Evolutionary conservation across 129 eudicot genomes (phyloP), one percentile per base, ranked within the genome.

Genomic region (Mikania micrantha): DNA sequence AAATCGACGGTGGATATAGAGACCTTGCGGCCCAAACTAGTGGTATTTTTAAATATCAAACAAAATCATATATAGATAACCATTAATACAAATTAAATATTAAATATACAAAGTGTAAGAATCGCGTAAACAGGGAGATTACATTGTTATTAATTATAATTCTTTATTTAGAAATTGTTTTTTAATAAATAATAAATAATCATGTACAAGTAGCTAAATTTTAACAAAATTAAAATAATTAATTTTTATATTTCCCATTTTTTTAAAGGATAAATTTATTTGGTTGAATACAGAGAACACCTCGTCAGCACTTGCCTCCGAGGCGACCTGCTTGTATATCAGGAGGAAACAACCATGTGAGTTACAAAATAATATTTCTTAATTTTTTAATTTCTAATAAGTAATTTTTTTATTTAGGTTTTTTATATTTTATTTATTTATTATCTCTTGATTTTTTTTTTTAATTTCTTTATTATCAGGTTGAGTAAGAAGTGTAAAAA

Each of bases 251-350:
- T n/a, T n/a, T n/a, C n/a, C n/a, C n/a, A n/a, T n/a, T n/a, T n/a
- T n/a, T n/a, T n/a, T n/a, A n/a, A n/a, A n/a, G n/a, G n/a, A n/a
- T n/a, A n/a, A n/a, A n/a, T n/a, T n/a, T n/a, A n/a, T n/a, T n/a
- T n/a, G n/a, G n/a, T n/a, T n/a, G n/a, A n/a, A 47, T 58, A 56
- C 80, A 91, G 97, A 85, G 88, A 79, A 91, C 97, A 24, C 93
- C 90, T 63, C 95, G 82, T 67, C 93, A 85, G 36, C 82, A 85
- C 67, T 68, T 91, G 21, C 97, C 97, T 9, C 97, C 97, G 19
- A 70, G 97, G 58, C 87, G 93, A 69, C 97, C 97, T 25, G 77
- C 88, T 41, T 91, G 90, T 74, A 49, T 86, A 60, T 85, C 97
- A 4, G 86, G 88, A 75, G 63, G 72, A 41, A 77, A 74, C 62